Percentiles rank a stretch among this genome's conserved stretches.
These are phyloP conservation scores for Eucalyptus tenuipes DNA, from an alignment of 345 rosid genomes.

Conservation along the genomic window DNA sequence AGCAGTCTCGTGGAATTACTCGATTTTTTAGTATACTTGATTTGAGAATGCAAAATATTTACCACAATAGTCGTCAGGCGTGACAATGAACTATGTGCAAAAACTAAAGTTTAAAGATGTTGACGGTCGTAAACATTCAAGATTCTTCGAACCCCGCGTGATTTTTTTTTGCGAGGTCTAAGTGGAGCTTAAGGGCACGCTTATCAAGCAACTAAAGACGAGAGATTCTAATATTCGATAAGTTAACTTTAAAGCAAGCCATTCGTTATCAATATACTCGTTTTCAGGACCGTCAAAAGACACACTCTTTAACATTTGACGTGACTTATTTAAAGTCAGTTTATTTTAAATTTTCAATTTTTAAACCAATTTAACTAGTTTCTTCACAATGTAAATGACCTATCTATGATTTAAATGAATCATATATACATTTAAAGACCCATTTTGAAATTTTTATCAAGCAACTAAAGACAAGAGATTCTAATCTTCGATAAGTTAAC, in stretches of 20 bases:
- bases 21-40: not conserved
- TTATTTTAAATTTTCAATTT: too few species aligned
- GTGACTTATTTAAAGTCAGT: too few species aligned
- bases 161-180: not conserved
- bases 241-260: not conserved
- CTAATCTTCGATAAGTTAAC: not conserved
- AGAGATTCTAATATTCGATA: not conserved
- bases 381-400: too few species aligned
- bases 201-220: not conserved
- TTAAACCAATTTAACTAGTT: too few species aligned
- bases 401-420: too few species aligned
- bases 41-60: not conserved
- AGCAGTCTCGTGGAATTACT: not conserved
- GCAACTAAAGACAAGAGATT: not conserved
- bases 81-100: not conserved
- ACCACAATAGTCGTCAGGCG: not conserved
- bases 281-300: rapidly evolving
- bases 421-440: too few species aligned
- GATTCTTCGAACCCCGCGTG: not conserved
- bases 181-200: not conserved
- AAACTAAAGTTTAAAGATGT: not conserved
- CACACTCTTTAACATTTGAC: not conserved
- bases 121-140: not conserved
- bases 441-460: not conserved
- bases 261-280: not conserved